Conservation (phyloP, 805 yeast species). For the Priceomyces melissophilus region DNA sequence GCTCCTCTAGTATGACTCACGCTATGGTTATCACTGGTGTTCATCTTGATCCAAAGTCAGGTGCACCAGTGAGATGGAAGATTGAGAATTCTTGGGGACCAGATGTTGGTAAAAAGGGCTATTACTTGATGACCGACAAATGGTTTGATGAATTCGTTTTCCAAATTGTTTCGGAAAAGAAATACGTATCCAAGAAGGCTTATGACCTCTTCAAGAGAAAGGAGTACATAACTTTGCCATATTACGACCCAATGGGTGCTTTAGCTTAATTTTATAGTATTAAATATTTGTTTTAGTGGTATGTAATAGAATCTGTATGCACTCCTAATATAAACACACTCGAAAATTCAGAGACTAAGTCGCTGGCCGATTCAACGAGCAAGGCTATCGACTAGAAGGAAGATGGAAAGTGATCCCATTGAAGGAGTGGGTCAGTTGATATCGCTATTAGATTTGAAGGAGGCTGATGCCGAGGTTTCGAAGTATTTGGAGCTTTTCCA, state of each 20-base stretch:
- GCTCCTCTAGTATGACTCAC: conserved; percentile 80
- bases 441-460: conserved; percentile 4
- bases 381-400: background rate
- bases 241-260: conserved; percentile 43
- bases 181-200: conserved; percentile 33
- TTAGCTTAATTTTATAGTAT: conserved; percentile 24
- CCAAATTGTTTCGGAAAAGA: conserved; percentile 38
- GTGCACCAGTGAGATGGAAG: conserved; percentile 42
- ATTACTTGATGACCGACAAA: conserved; percentile 40
- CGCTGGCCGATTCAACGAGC: background rate
- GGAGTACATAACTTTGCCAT: conserved; percentile 33
- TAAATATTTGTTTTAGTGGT: background rate
- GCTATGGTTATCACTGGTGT: conserved; percentile 87
- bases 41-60: conserved; percentile 55
- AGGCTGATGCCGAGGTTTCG: conserved; percentile 4
- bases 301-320: background rate
- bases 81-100: conserved; percentile 45
- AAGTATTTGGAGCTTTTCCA: conserved; percentile 12
- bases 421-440: background rate
- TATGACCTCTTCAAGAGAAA: conserved; percentile 34
- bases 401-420: conserved; percentile 1
- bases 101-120: conserved; percentile 39
- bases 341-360: background rate
- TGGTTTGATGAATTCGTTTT: conserved; percentile 44
- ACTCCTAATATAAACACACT: background rate